A percentile compares a stretch with the other conserved stretches of the same genome.
These are phyloP conservation scores for Pseudoperonospora humuli DNA, from an alignment of 352 stramenopile species.

Conservation along the genomic window DNA sequence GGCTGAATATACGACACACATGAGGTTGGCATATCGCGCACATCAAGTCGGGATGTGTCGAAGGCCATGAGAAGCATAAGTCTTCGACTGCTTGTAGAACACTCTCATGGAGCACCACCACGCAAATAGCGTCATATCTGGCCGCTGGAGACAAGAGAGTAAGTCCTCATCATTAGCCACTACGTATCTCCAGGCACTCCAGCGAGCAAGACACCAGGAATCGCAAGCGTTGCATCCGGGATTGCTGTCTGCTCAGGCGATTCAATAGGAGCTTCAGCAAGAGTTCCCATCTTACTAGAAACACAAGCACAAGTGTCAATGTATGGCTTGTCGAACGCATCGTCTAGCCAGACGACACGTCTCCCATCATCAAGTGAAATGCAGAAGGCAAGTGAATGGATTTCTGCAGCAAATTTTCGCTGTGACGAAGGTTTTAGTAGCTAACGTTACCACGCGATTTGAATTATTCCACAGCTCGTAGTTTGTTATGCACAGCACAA, in stretches of 20 bases:
- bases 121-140: constrained; percentile 95
- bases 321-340: constrained; percentile 72
- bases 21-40: no score
- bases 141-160: constrained; percentile 53
- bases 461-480: constrained; percentile 31
- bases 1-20: no score
- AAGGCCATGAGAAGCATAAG: constrained; percentile 67
- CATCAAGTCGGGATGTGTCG: constrained; percentile 33
- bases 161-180: background rate
- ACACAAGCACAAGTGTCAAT: constrained; percentile 18
- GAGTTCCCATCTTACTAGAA: constrained; percentile 79
- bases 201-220: constrained; percentile 91
- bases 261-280: constrained; percentile 89
- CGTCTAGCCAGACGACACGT: constrained; percentile 91
- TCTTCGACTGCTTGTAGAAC: constrained; percentile 53
- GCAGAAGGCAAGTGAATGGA: constrained; percentile 51
- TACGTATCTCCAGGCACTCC: constrained; percentile 87
- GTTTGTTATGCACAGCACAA: constrained; percentile 44
- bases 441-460: constrained; percentile 41
- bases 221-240: constrained; percentile 86
- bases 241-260: constrained; percentile 87
- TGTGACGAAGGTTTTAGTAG: background rate
- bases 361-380: constrained; percentile 91
- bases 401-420: constrained; percentile 24
- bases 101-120: constrained; percentile 64